A percentile compares a stretch with the other conserved stretches of the same genome.
phyloP scores from a whole-genome alignment of 352 stramenopile species.

The Elongisporangium anandrum region DNA sequence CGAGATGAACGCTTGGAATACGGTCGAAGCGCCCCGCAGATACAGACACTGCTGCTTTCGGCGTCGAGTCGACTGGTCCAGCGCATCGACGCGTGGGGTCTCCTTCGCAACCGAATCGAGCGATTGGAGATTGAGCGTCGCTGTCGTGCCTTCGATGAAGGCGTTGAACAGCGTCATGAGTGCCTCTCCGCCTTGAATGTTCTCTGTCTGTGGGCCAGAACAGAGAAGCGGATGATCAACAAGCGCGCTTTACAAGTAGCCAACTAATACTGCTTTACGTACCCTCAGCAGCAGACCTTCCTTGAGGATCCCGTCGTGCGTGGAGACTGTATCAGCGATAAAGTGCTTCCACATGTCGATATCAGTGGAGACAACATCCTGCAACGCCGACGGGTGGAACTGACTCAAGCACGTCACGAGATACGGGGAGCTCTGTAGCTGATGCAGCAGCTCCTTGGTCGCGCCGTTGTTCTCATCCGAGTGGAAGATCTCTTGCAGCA shows the following conservation, averaged over 20 bases:
- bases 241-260: neutral
- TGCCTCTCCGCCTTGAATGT: slow-evolving; percentile 42
- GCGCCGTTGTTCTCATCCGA: slow-evolving; percentile 10
- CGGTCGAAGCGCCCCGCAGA: slow-evolving; percentile 32
- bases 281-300: slow-evolving; percentile 47
- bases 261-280: neutral
- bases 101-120: slow-evolving; percentile 35
- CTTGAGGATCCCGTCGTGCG: slow-evolving; percentile 46
- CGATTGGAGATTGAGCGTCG: slow-evolving; percentile 34
- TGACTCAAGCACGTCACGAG: slow-evolving; percentile 55
- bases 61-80: slow-evolving; percentile 12
- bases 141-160: slow-evolving; percentile 34
- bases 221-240: slow-evolving; percentile 1
- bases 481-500: slow-evolving; percentile 56
- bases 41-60: slow-evolving; percentile 60
- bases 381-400: slow-evolving; percentile 51
- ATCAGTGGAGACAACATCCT: slow-evolving; percentile 62
- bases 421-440: slow-evolving; percentile 47
- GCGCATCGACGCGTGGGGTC: slow-evolving; percentile 8
- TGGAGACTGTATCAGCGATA: slow-evolving; percentile 53
- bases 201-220: slow-evolving; percentile 29
- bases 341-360: slow-evolving; percentile 60
- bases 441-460: slow-evolving; percentile 48
- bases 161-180: slow-evolving; percentile 45
- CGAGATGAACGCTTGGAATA: slow-evolving; percentile 40